Base-by-base conservation (phyloP, 192 early-diverging fungal species). In the Podila clonocystis region DNA sequence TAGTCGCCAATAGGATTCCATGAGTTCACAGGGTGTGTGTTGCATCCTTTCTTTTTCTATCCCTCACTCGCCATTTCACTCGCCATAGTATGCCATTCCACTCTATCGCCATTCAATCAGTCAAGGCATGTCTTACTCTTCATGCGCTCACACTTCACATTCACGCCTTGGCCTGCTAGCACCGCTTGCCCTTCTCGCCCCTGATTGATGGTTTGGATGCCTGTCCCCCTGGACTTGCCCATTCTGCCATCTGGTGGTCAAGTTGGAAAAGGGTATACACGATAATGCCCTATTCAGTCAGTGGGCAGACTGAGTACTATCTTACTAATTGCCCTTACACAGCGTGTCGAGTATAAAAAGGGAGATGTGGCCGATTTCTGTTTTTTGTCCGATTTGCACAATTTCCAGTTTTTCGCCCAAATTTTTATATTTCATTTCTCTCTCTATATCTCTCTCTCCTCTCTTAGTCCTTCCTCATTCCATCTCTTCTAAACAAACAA, bases 391-490 rank as follows among this genome's bases (percentile, higher is more conserved):
- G n/a, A 26, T 55, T 33, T 33, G 19, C 24, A 22, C 59, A 12
- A 1, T 17, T 20, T 26, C 11, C 11, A 4, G 28, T 17, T 26
- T 29, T n/a, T 24, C 19, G 8, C 22, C 20, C 58, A 61, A 33
- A 62, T 8, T 19, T n/a, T 62, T 45, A 22, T 49, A 57, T 38
- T 19, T 31, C 48, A 24, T 24, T 66, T 49, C 9, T 20, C 50
- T 71, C n/a, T 63, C 22, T 28, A 1, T 20, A 30, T 50, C 49
- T 49, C 28, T 58, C 28, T 58, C 20, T 19, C 31, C 31, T 57
- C 38, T 58, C 24, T 38, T n/a, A n/a, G n/a, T n/a, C n/a, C 62
- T 62, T 49, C 28, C 29, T 48, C 55, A 59, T 24, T 62, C 55
- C 19, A 4, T 29, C 4, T 38, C 28, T 63, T n/a, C 52, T 0